Percentiles rank a stretch among this genome's conserved stretches.
Conservation (phyloP, 2,329 filamentous ascomycete species). For the Sporothrix humicola region DNA sequence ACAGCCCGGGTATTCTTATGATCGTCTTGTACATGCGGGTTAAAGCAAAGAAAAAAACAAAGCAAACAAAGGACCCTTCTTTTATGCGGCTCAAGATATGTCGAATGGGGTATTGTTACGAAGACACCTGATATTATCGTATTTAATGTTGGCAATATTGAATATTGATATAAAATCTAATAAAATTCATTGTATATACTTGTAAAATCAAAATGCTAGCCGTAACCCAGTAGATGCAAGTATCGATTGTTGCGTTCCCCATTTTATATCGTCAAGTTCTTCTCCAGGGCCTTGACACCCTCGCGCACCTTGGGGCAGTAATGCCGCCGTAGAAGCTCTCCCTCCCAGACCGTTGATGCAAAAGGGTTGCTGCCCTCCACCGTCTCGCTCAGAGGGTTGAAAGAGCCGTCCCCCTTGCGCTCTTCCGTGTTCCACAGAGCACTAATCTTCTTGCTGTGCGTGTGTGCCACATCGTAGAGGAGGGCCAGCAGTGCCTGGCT, state of each 20-base stretch:
- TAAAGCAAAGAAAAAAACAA: not conserved
- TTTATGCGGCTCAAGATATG: not conserved
- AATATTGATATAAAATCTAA: no score
- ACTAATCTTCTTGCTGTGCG: conserved; percentile 80
- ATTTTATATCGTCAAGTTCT: conserved; percentile 54
- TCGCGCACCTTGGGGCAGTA: conserved; percentile 87
- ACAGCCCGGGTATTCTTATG: not conserved
- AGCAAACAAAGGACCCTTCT: not conserved
- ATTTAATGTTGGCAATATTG: not conserved
- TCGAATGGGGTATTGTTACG: not conserved
- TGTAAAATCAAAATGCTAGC: conserved; percentile 8
- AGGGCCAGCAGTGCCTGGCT: conserved; percentile 79
- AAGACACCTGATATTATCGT: not conserved
- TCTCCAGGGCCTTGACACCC: conserved; percentile 71
- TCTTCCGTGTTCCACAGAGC: conserved; percentile 96
- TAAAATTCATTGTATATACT: not conserved
- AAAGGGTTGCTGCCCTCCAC: conserved; percentile 91
- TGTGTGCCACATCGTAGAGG: conserved; percentile 76
- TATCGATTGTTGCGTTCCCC: not conserved
- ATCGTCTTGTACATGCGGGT: conserved; percentile 2
- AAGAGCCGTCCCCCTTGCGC: conserved; percentile 86
- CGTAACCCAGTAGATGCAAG: not conserved
- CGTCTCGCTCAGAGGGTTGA: conserved; percentile 72
- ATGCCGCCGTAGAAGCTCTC: conserved; percentile 82
- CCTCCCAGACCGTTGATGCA: conserved; percentile 90